Evolutionary conservation across 192 early-diverging fungal species (phyloP), one percentile per base, ranked within the genome.

Genomic region (Backusella australiensis): DNA sequence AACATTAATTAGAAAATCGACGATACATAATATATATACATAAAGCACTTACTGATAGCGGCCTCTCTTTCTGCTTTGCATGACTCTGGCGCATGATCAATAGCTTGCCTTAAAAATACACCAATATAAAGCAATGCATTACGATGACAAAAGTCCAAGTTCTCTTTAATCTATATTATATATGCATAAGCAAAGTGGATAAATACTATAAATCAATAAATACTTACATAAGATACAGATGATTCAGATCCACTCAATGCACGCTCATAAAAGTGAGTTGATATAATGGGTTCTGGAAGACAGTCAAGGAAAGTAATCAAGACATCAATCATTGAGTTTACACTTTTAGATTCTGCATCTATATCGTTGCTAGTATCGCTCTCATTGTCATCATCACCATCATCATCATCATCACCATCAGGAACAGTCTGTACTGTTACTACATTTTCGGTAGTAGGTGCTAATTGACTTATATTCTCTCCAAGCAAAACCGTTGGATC

Each of bases 91-190:
- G 75, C 71, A 49, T 67, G 59, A 19, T 72, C 46, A 35, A 92
- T 88, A 72, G 84, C 85, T 73, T 95, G 94, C 7, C 87, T 78
- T 71, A 97, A 77, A 75, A 97, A 96, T 19, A 87, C 87, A 29
- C 90, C 86, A 34, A 97, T 71, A 75, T 96, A 97, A 23, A 93
- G 85, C 52, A 97, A 91, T 1, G 91, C 90, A 71, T 94, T 92
- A 29, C 89, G 89, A 83, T 93, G 89, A n/a, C 87, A 85, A 0
- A 85, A 80, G 4, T 94, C 91, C 75, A 95, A 73, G 26, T 80
- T 72, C 78, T 89, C 85, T 15, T 90, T 81, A 15, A 89, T 83
- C 79, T 93, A 86, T 77, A 49, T 67, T 77, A 52, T 6, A n/a
- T 63, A 29, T 29, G 2, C n/a, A 29, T 29, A 21, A 15, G 32